These are phyloP conservation scores for Cynanchum wilfordii DNA, from an alignment of 257 asterid species.

Conservation along the genomic window DNA sequence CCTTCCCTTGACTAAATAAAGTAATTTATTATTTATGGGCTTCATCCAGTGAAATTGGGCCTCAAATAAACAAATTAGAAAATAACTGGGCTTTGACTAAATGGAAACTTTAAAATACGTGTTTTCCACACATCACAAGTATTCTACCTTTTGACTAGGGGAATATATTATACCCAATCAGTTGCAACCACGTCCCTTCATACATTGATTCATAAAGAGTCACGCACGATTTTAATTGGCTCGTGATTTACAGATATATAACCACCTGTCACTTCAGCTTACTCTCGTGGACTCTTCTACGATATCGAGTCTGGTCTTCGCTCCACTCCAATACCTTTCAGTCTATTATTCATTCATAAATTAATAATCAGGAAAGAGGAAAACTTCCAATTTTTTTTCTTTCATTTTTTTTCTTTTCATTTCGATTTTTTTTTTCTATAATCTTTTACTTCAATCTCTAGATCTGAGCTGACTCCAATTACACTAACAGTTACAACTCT, in stretches of 20 bases:
- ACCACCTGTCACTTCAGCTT: background rate
- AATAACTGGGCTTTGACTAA: background rate
- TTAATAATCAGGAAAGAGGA: background rate
- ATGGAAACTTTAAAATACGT: background rate
- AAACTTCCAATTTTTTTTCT: too few species aligned
- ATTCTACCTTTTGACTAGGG: background rate
- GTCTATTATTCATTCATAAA: background rate
- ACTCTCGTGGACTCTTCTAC: background rate
- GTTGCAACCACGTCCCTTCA: background rate
- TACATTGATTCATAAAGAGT: too few species aligned
- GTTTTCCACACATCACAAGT: background rate
- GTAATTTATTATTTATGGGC: background rate
- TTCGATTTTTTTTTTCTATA: background rate
- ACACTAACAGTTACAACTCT: background rate
- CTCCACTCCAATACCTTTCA: conserved; percentile 10
- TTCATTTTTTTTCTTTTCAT: background rate
- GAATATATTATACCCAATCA: background rate
- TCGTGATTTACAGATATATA: background rate
- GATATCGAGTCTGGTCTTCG: background rate
- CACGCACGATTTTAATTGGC: background rate
- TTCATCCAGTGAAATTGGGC: background rate
- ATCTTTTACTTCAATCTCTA: background rate
- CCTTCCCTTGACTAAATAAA: too few species aligned
- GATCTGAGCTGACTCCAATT: conserved; percentile 17
- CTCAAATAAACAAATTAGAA: background rate